phyloP scores from a whole-genome alignment of 2,329 filamentous ascomycete genomes.

The Cadophora luteo-olivacea region DNA sequence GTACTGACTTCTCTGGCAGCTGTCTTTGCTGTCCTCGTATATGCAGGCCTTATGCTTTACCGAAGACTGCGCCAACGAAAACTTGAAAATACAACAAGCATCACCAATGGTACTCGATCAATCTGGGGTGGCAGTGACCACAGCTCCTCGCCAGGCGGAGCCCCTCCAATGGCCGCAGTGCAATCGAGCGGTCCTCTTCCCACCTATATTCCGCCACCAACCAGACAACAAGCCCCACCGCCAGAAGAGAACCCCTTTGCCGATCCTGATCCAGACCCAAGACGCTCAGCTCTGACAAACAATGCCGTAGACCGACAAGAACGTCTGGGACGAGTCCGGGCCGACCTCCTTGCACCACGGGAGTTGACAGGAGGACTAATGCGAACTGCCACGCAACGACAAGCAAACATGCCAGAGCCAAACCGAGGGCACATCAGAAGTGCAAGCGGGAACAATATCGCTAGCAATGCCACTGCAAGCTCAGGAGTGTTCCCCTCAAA shows the following conservation, averaged over 20 bases:
- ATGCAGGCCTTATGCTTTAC: background rate
- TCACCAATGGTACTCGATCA: background rate
- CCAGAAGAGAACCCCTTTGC: conserved; percentile 9
- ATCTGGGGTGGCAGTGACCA: conserved; percentile 10
- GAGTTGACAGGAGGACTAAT: conserved; percentile 18
- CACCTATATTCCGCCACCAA: background rate
- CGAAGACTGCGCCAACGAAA: background rate
- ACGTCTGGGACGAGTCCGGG: conserved; percentile 13
- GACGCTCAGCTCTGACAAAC: conserved; percentile 12
- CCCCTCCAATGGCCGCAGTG: conserved; percentile 8
- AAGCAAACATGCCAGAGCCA: background rate
- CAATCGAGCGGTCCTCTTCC: conserved; percentile 11
- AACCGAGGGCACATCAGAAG: conserved; percentile 2
- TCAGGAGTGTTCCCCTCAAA: background rate
- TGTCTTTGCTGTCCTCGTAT: conserved; percentile 7
- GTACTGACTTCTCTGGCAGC: background rate
- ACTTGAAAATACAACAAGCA: background rate
- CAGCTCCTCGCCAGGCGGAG: background rate
- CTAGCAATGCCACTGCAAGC: background rate
- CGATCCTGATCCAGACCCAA: conserved; percentile 10
- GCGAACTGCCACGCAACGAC: conserved; percentile 5
- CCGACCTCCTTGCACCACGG: conserved; percentile 16
- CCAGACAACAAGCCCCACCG: background rate
- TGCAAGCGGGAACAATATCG: conserved; percentile 9
- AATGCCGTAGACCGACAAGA: conserved; percentile 19